Conservation (phyloP, 768 basidiomycete genomes). For the Boletus reticulatus region DNA sequence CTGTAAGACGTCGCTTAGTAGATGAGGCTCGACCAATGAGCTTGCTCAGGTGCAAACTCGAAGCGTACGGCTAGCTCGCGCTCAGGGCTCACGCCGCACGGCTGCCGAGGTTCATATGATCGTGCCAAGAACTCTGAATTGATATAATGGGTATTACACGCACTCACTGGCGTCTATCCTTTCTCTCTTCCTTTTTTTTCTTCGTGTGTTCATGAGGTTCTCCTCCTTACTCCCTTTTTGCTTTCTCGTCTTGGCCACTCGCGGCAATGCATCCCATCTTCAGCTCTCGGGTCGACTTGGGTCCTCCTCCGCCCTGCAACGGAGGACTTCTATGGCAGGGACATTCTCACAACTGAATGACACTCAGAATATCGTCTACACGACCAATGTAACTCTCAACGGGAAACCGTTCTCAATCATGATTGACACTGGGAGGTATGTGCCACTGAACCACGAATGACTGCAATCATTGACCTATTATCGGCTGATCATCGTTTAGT, state of each 20-base stretch:
- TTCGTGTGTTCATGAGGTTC: conserved; percentile 8
- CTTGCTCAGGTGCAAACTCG: no score
- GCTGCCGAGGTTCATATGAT: no score
- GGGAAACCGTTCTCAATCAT: conserved; percentile 31
- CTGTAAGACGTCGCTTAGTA: no score
- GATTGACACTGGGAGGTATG: conserved; percentile 48
- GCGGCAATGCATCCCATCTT: conserved; percentile 10
- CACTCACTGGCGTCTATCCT: neutral
- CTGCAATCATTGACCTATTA: neutral
- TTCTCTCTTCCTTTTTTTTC: neutral
- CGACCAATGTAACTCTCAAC: conserved; percentile 40
- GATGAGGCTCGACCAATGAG: no score
- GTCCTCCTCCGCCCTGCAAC: conserved; percentile 10
- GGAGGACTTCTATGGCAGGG: conserved; percentile 30
- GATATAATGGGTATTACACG: no score
- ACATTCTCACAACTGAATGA: conserved; percentile 27
- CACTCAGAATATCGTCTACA: conserved; percentile 34
- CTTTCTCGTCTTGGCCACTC: conserved; percentile 6
- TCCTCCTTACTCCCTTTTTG: conserved; percentile 3
- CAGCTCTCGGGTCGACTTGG: conserved; percentile 15
- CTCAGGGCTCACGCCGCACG: no score
- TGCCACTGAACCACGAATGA: neutral
- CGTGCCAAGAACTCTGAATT: no score
- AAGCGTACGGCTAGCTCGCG: no score
- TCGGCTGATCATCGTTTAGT: conserved; percentile 32